These are phyloP conservation scores for Nemania sp. DNA, from an alignment of 2,329 filamentous ascomycete species.

Conservation along the genomic window DNA sequence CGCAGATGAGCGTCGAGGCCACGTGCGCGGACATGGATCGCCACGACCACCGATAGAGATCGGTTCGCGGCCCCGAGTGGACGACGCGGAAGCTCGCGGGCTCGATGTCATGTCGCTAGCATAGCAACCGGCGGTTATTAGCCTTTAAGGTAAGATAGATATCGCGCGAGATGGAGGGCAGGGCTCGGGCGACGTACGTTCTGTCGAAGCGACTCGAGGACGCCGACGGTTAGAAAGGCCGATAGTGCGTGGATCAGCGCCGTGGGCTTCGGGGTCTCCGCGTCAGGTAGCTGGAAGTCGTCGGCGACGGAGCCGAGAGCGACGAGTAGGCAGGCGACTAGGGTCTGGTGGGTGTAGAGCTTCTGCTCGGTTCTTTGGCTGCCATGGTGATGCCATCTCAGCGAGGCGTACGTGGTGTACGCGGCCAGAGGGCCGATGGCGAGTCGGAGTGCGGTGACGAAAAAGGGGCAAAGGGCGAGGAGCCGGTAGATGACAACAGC, in stretches of 20 bases:
- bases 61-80: constrained; percentile 3
- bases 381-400: constrained; percentile 3
- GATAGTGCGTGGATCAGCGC: background rate
- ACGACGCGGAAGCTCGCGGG: constrained; percentile 5
- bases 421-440: constrained; percentile 2
- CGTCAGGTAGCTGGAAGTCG: constrained; percentile 3
- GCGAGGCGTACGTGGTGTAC: constrained; percentile 7
- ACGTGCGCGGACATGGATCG: background rate
- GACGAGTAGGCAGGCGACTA: constrained; percentile 5
- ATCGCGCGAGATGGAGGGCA: background rate
- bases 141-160: too few relatives aligned
- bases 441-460: constrained; percentile 3
- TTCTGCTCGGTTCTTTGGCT: background rate
- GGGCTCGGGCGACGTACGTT: background rate
- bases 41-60: background rate
- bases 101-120: constrained; percentile 9
- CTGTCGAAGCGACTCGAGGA: constrained; percentile 11
- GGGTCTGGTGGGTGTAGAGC: background rate
- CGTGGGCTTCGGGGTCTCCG: constrained; percentile 1
- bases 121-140: too few relatives aligned
- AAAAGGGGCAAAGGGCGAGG: background rate
- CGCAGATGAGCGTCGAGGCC: constrained; percentile 1
- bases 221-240: constrained; percentile 3
- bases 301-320: constrained; percentile 5
- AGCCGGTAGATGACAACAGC: constrained; percentile 1